These are phyloP conservation scores for Tolypocladium ovalisporum DNA, from an alignment of 2,329 filamentous ascomycete genomes.

Conservation along the genomic window DNA sequence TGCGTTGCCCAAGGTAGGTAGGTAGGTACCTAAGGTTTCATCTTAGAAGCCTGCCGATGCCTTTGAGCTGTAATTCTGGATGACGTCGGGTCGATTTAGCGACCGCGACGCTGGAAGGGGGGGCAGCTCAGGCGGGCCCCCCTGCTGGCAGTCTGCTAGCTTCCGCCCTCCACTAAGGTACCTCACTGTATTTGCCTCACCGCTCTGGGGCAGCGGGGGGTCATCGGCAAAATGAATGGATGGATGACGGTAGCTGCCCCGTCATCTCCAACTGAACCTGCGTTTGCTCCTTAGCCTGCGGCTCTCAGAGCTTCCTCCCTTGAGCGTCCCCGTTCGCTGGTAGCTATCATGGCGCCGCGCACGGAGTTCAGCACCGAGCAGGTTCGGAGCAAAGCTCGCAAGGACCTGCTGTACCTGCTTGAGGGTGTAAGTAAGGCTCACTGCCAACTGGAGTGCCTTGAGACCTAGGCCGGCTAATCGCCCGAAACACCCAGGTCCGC, in stretches of 20 bases:
- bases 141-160: not conserved
- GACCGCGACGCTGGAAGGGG: not conserved
- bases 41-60: not conserved
- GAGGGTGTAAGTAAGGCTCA: slow-evolving; percentile 69
- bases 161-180: too few species aligned
- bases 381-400: slow-evolving; percentile 71
- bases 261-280: not conserved
- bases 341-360: slow-evolving; percentile 57
- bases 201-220: not conserved
- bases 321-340: slow-evolving; percentile 15
- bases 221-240: not conserved
- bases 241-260: not conserved
- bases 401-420: slow-evolving; percentile 80
- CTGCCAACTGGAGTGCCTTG: slow-evolving; percentile 8
- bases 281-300: not conserved
- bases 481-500: slow-evolving; percentile 56
- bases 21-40: too few species aligned
- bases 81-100: not conserved
- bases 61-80: not conserved
- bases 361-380: slow-evolving; percentile 63
- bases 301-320: slow-evolving; percentile 7
- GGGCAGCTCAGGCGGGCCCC: not conserved
- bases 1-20: too few species aligned
- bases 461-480: slow-evolving; percentile 6
- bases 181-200: not conserved